Evolutionary conservation across 176 grass and related monocot species (phyloP).

Genomic region (Bromus sterilis): DNA sequence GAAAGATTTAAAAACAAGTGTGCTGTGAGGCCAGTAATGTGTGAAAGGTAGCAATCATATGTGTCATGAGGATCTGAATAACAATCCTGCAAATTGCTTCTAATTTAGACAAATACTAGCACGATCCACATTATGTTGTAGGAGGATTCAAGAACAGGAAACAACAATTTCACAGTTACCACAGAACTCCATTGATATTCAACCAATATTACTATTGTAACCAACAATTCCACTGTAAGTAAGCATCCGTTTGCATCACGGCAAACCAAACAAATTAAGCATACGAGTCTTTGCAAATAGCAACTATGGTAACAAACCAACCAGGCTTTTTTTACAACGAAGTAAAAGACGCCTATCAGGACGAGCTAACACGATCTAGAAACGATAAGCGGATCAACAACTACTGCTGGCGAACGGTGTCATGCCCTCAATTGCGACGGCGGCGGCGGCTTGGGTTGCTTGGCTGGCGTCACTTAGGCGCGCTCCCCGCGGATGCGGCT

Average conservation of each 20-base stretch:
- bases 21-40: too few relatives aligned
- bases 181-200: too few relatives aligned
- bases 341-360: not conserved
- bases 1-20: too few relatives aligned
- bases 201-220: not conserved
- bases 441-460: conserved; percentile 33
- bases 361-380: not conserved
- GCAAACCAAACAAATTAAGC: not conserved
- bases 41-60: too few relatives aligned
- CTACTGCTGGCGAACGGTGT: not conserved
- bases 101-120: too few relatives aligned
- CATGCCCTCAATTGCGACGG: not conserved
- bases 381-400: too few relatives aligned
- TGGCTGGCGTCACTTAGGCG: too few relatives aligned
- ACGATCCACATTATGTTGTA: too few relatives aligned
- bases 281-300: not conserved
- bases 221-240: not conserved
- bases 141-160: too few relatives aligned
- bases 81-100: too few relatives aligned
- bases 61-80: too few relatives aligned
- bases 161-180: too few relatives aligned
- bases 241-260: not conserved
- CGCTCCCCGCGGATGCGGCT: conserved; percentile 57
- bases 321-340: not conserved
- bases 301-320: not conserved